Conservation (phyloP, 2,329 filamentous ascomycete species). For the Lasiodiplodia sp. region DNA sequence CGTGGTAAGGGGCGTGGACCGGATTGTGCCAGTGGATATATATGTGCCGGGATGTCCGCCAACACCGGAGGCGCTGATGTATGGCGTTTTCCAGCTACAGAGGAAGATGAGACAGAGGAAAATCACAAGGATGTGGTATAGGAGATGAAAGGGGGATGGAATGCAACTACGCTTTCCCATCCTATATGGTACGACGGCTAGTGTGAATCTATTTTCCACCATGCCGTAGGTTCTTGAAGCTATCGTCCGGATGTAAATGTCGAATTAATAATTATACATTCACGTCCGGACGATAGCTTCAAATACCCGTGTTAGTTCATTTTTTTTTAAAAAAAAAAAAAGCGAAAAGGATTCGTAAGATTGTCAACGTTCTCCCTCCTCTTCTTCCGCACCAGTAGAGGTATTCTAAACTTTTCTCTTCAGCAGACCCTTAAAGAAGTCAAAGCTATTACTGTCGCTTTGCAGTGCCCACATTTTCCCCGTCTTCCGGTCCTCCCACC, state of each 20-base stretch:
- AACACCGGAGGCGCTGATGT: conserved; percentile 62
- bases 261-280: too few species aligned
- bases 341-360: too few species aligned
- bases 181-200: too few species aligned
- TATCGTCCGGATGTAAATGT: too few species aligned
- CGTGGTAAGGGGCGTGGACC: conserved; percentile 78
- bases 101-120: conserved; percentile 73
- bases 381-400: too few species aligned
- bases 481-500: conserved; percentile 73
- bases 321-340: too few species aligned
- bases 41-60: conserved; percentile 79
- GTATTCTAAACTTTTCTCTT: conserved; percentile 71
- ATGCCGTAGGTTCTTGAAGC: too few species aligned
- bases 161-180: too few species aligned
- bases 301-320: too few species aligned
- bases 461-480: conserved; percentile 84
- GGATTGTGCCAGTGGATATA: conserved; percentile 82
- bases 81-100: conserved; percentile 77
- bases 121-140: conserved; percentile 66
- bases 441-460: conserved; percentile 98
- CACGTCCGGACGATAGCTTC: too few species aligned
- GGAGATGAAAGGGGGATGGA: conserved; percentile 49
- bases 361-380: neutral
- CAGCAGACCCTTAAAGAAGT: conserved; percentile 90
- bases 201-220: too few species aligned